Evolutionary conservation across 2,329 filamentous ascomycete genomes (phyloP).

Genomic region (Cladosporium halotolerans): DNA sequence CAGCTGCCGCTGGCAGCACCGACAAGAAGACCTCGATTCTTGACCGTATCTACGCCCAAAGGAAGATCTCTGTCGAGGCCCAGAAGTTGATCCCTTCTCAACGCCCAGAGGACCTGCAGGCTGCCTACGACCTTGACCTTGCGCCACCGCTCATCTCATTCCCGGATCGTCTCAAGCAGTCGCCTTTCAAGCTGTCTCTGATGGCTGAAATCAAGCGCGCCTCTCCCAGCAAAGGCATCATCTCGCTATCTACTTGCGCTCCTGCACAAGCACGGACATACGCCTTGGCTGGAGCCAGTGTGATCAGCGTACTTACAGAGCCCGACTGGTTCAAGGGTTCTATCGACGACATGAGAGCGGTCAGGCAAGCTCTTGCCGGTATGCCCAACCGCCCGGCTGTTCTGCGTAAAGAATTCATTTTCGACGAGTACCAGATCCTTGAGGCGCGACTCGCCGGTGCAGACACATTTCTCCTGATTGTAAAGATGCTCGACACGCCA

Average conservation of each 20-base stretch:
- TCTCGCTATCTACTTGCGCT: constrained; percentile 79
- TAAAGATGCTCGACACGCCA: constrained; percentile 86
- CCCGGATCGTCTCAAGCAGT: constrained; percentile 69
- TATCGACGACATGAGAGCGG: constrained; percentile 83
- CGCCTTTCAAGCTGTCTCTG: constrained; percentile 80
- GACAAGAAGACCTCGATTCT: constrained; percentile 77
- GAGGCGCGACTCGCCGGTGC: constrained; percentile 89
- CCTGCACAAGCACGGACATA: constrained; percentile 87
- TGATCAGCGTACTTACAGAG: constrained; percentile 97
- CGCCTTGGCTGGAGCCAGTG: constrained; percentile 86
- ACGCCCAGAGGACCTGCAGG: constrained; percentile 74
- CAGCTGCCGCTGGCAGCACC: constrained; percentile 19
- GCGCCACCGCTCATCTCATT: constrained; percentile 80
- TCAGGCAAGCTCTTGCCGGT: constrained; percentile 79
- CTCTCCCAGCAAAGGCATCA: constrained; percentile 92
- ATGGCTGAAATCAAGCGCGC: constrained; percentile 98
- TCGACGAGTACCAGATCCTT: constrained; percentile 96
- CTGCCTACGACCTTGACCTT: constrained; percentile 75
- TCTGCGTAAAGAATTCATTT: constrained; percentile 92
- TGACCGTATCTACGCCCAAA: constrained; percentile 80
- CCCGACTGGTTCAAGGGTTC: constrained; percentile 99
- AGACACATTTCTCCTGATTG: constrained; percentile 89
- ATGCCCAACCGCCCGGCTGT: constrained; percentile 91
- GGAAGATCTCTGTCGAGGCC: constrained; percentile 65
- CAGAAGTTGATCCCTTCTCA: constrained; percentile 85